Percentiles rank a stretch among this genome's conserved stretches.
Conservation (phyloP, 192 early-diverging fungal species). For the Cladochytrium replicatum region DNA sequence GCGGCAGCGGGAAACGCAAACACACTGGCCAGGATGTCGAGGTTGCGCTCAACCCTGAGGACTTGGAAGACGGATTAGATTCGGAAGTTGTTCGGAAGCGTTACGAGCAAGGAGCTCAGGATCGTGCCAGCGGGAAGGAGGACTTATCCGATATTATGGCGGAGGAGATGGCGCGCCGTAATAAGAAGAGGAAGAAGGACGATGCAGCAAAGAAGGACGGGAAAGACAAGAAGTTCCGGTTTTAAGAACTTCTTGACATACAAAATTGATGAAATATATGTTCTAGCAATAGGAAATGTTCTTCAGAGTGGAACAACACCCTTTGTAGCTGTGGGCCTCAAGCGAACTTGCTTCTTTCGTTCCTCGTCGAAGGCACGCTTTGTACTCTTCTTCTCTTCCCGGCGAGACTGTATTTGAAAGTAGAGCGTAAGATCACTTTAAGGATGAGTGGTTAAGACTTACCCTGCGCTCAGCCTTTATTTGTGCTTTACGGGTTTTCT, state of each 20-base stretch:
- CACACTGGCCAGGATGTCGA: conserved; percentile 45
- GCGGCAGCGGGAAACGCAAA: conserved; percentile 42
- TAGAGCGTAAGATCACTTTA: conserved; percentile 1
- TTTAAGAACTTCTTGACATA: too few relatives aligned
- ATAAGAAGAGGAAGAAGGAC: conserved; percentile 58
- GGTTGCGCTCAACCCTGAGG: conserved; percentile 80
- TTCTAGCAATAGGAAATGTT: too few relatives aligned
- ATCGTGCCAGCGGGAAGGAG: conserved; percentile 28
- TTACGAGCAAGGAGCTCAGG: conserved; percentile 64
- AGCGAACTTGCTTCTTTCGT: conserved; percentile 48
- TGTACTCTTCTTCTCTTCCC: conserved; percentile 67
- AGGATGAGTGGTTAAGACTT: conserved; percentile 4
- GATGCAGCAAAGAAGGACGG: conserved; percentile 33
- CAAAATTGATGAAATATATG: too few relatives aligned
- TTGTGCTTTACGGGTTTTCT: conserved; percentile 77
- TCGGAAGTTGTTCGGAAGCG: conserved; percentile 61
- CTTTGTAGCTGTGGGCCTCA: too few relatives aligned
- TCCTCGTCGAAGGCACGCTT: conserved; percentile 72
- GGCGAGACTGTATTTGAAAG: conserved; percentile 31
- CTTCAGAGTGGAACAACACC: too few relatives aligned
- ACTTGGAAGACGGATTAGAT: conserved; percentile 68
- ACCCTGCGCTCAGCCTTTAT: conserved; percentile 75
- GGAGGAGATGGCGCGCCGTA: conserved; percentile 63
- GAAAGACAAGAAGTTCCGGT: conserved; percentile 37
- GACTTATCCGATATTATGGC: conserved; percentile 85